Base-by-base conservation (phyloP, 1,284 basidiomycete species). In the Ganoderma lingzhi region DNA sequence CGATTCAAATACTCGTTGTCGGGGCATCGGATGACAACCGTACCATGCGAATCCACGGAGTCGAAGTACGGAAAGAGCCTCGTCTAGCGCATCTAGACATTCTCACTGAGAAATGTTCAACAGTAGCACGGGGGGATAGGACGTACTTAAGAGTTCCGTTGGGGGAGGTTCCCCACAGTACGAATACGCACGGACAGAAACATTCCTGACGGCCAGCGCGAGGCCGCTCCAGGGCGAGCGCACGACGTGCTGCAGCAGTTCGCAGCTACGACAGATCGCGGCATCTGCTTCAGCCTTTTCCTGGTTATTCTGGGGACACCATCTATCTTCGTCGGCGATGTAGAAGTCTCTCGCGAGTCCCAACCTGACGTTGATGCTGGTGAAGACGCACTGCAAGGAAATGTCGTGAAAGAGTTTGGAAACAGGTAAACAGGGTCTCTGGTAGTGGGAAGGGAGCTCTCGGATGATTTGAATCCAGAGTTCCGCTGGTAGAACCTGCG, bases 341-440 rank as follows among this genome's bases (percentile, higher is more conserved):
- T 53, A 53, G 6, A 14, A 10, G 12, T 53, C 51, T 30, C 12
- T 30, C 12, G 15, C 3, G 30, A 30, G 10, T 10, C 65, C 65
- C 6, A 66, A 55, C 15, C 39, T 19, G 28, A 66, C 6, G 3
- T 45, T 62, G 59, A 66, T 28, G 17, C 28, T 28, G 12, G 65
- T 51, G 23, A 66, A 66, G 9, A 66, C 45, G 10, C 17, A 17
- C 5, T 45, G 30, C n/a, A 66, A 12, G 5, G 65, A 32, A 35
- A 62, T 19, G 28, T 62, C 59, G 19, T 62, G 65, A 9, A 48
- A 48, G 10, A 35, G 23, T 15, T 48, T 62, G 14, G 65, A 66
- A 8, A 66, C 65, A 15, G 61, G 42, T 10, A 66, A 59, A n/a
- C 65, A 66, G 23, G 35, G 42, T 42, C 17, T 41, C 45, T 42